Evolutionary conservation across 1,284 basidiomycete genomes (phyloP).

Genomic region (Chondrostereum purpureum): DNA sequence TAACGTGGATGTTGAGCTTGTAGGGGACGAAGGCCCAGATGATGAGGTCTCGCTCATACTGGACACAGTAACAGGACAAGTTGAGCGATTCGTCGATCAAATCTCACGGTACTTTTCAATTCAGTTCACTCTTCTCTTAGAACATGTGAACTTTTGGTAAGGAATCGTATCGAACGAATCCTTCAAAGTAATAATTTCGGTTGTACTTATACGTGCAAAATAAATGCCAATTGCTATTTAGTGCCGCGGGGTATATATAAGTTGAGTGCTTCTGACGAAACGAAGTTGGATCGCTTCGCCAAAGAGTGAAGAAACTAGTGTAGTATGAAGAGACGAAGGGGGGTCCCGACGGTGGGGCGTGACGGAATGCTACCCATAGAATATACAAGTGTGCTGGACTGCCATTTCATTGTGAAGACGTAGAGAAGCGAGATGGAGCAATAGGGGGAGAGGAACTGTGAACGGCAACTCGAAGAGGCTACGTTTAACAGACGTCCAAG

Average conservation of each 20-base stretch:
- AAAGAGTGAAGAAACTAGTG: background rate
- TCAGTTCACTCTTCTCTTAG: no score
- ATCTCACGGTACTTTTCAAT: background rate
- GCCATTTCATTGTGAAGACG: no score
- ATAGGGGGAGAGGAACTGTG: no score
- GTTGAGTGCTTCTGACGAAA: no score
- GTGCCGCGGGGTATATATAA: background rate
- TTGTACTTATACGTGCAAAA: background rate
- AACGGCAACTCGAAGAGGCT: no score
- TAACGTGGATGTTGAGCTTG: slow-evolving; percentile 39
- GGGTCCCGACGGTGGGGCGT: background rate
- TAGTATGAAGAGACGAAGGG: background rate
- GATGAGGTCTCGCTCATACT: slow-evolving; percentile 36
- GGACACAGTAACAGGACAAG: slow-evolving; percentile 3
- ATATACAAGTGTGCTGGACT: no score
- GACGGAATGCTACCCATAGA: background rate
- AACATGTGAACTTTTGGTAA: no score
- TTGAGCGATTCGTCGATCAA: background rate
- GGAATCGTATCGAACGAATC: no score
- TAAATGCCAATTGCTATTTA: background rate
- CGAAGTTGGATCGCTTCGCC: background rate
- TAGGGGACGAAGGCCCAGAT: slow-evolving; percentile 35
- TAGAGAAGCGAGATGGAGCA: no score
- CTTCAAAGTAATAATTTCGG: background rate
- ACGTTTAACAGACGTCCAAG: slow-evolving; percentile 40